phyloP scores from a whole-genome alignment of 2,329 filamentous ascomycete species.

The Fulvia fulva region DNA sequence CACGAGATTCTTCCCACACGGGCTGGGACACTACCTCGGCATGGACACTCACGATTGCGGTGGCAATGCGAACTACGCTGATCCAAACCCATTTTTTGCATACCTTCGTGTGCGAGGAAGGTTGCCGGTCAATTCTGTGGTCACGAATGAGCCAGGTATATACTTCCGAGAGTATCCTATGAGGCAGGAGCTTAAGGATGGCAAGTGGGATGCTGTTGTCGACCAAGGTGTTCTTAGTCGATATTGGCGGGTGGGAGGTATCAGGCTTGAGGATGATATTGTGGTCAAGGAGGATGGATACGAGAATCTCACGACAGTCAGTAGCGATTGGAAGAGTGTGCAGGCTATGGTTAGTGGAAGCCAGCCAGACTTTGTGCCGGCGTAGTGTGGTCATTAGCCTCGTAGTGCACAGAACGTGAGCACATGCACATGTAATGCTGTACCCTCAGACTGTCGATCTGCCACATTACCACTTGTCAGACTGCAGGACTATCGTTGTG shows the following conservation, averaged over 20 bases:
- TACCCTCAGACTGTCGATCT: too few relatives aligned
- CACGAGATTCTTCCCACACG: constrained; percentile 50
- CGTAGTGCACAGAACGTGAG: neutral
- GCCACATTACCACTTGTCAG: neutral
- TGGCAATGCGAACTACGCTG: constrained; percentile 51
- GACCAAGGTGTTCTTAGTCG: constrained; percentile 60
- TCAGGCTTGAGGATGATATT: constrained; percentile 86
- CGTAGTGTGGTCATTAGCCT: neutral
- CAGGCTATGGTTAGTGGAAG: constrained; percentile 17
- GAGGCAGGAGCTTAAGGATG: constrained; percentile 62
- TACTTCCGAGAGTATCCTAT: constrained; percentile 75
- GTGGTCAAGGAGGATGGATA: constrained; percentile 72
- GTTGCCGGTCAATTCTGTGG: constrained; percentile 60
- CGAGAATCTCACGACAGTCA: constrained; percentile 81
- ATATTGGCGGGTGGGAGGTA: constrained; percentile 79
- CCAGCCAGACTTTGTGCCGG: neutral
- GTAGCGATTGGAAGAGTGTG: constrained; percentile 49
- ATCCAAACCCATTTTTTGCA: constrained; percentile 78
- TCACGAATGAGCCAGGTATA: constrained; percentile 91
- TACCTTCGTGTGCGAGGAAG: constrained; percentile 70
- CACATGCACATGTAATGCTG: too few relatives aligned
- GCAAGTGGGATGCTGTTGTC: constrained; percentile 60
- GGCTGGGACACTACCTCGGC: constrained; percentile 49
- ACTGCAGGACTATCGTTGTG: neutral
- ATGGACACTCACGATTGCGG: constrained; percentile 52